Evolutionary conservation across 192 early-diverging fungal genomes (phyloP).

Genomic region (Thoreauomyces humboldtii): DNA sequence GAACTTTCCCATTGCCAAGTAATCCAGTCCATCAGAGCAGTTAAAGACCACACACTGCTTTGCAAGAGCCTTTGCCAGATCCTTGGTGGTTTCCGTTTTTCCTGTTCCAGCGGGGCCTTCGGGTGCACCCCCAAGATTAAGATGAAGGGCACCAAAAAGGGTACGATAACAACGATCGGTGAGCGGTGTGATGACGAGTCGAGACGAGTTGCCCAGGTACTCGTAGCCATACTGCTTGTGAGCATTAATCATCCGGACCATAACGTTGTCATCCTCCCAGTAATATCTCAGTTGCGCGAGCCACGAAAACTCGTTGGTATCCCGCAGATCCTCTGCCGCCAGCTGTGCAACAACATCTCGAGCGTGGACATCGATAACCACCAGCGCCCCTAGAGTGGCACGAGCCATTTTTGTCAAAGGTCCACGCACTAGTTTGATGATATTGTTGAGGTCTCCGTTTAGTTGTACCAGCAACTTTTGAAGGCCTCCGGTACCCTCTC

Average conservation of each 20-base stretch:
- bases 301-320: constrained; percentile 59
- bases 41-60: constrained; percentile 71
- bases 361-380: constrained; percentile 67
- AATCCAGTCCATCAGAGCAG: constrained; percentile 67
- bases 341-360: constrained; percentile 54
- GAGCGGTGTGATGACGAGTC: constrained; percentile 60
- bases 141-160: constrained; percentile 59
- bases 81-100: constrained; percentile 69
- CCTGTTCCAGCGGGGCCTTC: constrained; percentile 60
- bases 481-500: constrained; percentile 48
- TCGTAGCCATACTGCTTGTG: constrained; percentile 59
- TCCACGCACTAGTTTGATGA: constrained; percentile 60
- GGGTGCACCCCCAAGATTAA: constrained; percentile 64
- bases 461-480: constrained; percentile 44
- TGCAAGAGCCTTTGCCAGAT: constrained; percentile 64
- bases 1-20: constrained; percentile 68
- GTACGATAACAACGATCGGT: constrained; percentile 66
- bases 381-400: constrained; percentile 57
- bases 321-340: constrained; percentile 36
- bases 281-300: constrained; percentile 62
- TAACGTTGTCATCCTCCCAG: constrained; percentile 57
- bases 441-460: constrained; percentile 54
- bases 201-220: constrained; percentile 52
- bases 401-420: constrained; percentile 60
- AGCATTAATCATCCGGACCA: constrained; percentile 64